These are phyloP conservation scores for Hanseniaspora hatyaiensis DNA, from an alignment of 805 yeast species.

Conservation along the genomic window DNA sequence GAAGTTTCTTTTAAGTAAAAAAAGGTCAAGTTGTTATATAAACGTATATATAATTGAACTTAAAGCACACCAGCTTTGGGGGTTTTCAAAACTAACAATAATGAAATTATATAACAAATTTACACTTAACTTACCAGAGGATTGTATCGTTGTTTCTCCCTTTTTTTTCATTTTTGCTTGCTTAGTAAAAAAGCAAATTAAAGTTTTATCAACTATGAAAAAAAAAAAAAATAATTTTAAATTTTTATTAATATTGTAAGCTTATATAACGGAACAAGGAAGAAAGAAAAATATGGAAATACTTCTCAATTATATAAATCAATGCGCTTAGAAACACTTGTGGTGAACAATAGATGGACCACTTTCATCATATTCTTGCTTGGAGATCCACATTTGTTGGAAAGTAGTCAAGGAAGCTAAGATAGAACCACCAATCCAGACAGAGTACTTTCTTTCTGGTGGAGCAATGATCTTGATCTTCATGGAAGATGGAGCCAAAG, in stretches of 20 bases:
- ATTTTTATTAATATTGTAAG: neutral
- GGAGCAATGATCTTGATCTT: slow-evolving; percentile 99
- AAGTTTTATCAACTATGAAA: no score
- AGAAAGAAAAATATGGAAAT: neutral
- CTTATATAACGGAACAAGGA: neutral
- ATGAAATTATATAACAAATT: no score
- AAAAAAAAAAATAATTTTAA: neutral
- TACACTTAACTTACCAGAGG: no score
- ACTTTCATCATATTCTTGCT: slow-evolving; percentile 99
- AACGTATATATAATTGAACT: no score
- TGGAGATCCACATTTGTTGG: slow-evolving; percentile 99
- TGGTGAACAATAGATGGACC: slow-evolving; percentile 92
- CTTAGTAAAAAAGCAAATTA: no score
- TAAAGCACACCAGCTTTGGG: no score
- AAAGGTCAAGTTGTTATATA: no score
- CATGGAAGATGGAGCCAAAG: slow-evolving; percentile 99
- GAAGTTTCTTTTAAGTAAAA: no score
- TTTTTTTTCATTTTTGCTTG: no score
- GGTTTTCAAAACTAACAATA: no score
- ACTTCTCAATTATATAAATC: neutral
- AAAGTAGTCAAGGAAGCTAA: slow-evolving; percentile 96
- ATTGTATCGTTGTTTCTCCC: no score
- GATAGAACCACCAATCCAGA: slow-evolving; percentile 99
- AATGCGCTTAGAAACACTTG: slow-evolving; percentile 35
- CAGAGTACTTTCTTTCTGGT: slow-evolving; percentile 98